Base-by-base conservation (phyloP, 78 protist genomes). In the Parvularia atlantis region DNA sequence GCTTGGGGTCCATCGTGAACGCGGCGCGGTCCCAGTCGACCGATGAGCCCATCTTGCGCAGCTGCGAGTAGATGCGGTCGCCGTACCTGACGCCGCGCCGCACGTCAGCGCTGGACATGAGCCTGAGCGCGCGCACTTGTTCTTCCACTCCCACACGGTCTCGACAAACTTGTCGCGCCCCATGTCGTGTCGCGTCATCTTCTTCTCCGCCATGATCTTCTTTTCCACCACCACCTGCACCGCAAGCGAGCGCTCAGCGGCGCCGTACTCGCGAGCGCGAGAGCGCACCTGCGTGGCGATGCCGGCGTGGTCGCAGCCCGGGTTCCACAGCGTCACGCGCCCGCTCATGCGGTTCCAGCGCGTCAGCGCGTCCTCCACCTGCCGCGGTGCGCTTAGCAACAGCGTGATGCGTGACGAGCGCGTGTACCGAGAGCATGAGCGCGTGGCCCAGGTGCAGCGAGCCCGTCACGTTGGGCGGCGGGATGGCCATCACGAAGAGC, bases 381-480 rank as follows among this genome's bases (percentile, higher is more conserved):
- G 46, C n/a, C 9, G 13, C 20, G 37, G 50, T 6, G 72, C 40
- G 5, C 53, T 6, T 16, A 37, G 58, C 33, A 3, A 7, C 11
- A n/a, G 20, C 41, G 11, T 2, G 52, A 13, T 10, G 66, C 6
- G 16, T 9, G 11, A 39, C 20, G 16, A 61, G 66, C 62, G 35
- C 35, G n/a, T n/a, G n/a, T 31, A 13, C 22, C 11, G 73, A 17
- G 19, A 71, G 77, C 16, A 90, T 85, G 52, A 95, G 73, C 9
- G 96, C 96, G 57, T 95, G 99, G n/a, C 99, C 99, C 37, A 95
- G 56, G 71, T 95, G 99, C 17, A 95, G 83, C 37, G 69, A 40
- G 10, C 99, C 99, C 11, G 99, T 95, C 20, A 95, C 95, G 67
- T 95, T 95, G 40, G 99, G 99, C 17, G 99, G 99, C 41, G 99